Base-by-base conservation (phyloP, 23 red algal species). In the Cyanidium caldarium region DNA sequence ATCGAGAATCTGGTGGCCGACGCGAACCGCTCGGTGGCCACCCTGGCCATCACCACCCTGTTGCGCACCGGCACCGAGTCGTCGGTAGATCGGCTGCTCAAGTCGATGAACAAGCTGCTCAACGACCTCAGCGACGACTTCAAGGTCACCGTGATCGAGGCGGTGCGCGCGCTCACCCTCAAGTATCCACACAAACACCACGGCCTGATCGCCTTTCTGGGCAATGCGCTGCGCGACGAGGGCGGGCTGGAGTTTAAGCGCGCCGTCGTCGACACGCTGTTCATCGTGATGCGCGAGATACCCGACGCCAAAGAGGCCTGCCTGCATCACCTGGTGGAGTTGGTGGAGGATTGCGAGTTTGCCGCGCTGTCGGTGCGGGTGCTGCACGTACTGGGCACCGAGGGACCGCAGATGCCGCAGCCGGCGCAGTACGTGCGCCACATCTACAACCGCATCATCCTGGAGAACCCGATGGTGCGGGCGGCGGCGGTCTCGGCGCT, bases 321-420 rank as follows among this genome's bases (percentile, higher is more conserved):
- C 57, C 76, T 98, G 2, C 56, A 73, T 0, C 92, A 98, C 58
- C 58, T 98, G 39, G 85, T 79, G 38, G 92, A 98, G 69, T 88
- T 98, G 45, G 83, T 98, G n/a, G 92, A 98, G 72, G 92, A 98
- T 68, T 98, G 92, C 45, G 92, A 98, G 72, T 84, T 85, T 46
- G 69, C 92, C 0, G 58, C 77, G 42, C 75, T 98, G 34, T 88
- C 84, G 16, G 82, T 84, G 21, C 81, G 75, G 46, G 77, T 98
- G 25, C 80, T 98, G 43, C 84, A 98, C 68, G 45, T 98, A 28
- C 75, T 98, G 33, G 92, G 92, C 40, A 69, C 80, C 51, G 76
- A 85, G 43, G 92, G 92, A 0, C 92, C 92, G 0, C 46, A 65
- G 38, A 88, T 85, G 65, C 58, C 84, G 1, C 69, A 84, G 30